phyloP scores from a whole-genome alignment of 139 green algal species.

The Tetradesmus obliquus region DNA sequence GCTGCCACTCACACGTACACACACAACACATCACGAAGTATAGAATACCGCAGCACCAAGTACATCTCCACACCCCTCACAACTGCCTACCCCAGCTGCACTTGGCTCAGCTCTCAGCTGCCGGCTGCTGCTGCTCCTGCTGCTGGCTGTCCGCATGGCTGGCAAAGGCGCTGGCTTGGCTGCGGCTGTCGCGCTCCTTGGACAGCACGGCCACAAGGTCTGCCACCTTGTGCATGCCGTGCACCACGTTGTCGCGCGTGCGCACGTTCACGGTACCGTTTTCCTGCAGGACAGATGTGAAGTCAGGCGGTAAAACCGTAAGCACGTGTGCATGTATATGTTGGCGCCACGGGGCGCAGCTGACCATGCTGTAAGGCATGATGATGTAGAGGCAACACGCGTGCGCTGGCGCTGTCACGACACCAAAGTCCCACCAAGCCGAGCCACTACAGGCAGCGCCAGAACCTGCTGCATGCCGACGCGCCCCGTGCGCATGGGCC shows the following conservation, averaged over 20 bases:
- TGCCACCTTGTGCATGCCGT: conserved; percentile 57
- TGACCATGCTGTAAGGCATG: not conserved
- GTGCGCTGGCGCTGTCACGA: no score
- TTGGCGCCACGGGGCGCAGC: not conserved
- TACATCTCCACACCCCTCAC: no score
- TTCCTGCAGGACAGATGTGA: not conserved
- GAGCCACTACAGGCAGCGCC: no score
- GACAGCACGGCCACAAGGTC: conserved; percentile 24
- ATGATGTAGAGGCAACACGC: not conserved
- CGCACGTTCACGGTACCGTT: conserved; percentile 90
- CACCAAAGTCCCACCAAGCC: no score
- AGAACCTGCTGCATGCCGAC: no score
- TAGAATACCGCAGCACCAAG: no score
- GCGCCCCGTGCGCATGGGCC: no score
- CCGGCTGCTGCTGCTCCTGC: not conserved
- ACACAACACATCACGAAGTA: no score
- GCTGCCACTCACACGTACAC: no score
- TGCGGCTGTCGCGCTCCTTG: conserved; percentile 42
- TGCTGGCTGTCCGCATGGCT: not conserved
- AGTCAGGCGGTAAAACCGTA: not conserved
- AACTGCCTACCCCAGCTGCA: not conserved
- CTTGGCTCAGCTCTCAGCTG: not conserved
- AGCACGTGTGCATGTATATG: not conserved
- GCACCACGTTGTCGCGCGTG: conserved; percentile 93
- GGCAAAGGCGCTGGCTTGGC: conserved; percentile 19